Percentiles rank a stretch among this genome's conserved stretches.
Evolutionary conservation across 306 rosid genomes (phyloP).

Genomic region (Trichosanthes truncata): DNA sequence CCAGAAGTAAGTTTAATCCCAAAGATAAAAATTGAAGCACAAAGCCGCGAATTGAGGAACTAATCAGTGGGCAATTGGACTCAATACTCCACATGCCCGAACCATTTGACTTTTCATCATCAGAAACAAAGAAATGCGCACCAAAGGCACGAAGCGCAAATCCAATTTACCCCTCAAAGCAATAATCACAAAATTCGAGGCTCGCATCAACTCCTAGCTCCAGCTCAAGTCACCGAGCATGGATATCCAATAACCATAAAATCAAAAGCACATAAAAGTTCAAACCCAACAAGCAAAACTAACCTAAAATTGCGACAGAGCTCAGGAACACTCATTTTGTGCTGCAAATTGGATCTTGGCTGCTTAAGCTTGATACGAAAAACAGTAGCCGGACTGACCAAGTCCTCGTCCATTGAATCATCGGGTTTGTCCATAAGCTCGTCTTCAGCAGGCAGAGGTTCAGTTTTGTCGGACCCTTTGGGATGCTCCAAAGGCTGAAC

Average conservation of each 20-base stretch:
- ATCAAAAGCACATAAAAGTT: background rate
- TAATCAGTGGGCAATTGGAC: background rate
- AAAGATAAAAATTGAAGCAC: background rate
- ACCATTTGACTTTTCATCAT: background rate
- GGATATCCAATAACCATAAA: background rate
- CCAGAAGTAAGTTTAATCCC: background rate
- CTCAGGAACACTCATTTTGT: constrained; percentile 84
- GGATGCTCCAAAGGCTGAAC: constrained; percentile 36
- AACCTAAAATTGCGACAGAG: constrained; percentile 96
- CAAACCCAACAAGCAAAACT: background rate
- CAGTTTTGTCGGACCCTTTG: constrained; percentile 33
- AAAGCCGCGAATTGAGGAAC: background rate
- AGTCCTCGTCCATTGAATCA: constrained; percentile 68
- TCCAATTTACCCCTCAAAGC: background rate
- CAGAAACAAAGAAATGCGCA: background rate
- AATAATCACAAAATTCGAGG: background rate
- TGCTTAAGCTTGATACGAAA: constrained; percentile 64
- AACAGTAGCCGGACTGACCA: constrained; percentile 55
- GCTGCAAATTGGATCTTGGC: constrained; percentile 57
- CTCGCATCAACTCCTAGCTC: background rate
- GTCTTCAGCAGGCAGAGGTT: constrained; percentile 27
- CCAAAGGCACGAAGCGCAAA: background rate
- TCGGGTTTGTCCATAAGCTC: constrained; percentile 21
- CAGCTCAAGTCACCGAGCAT: background rate
- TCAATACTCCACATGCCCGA: background rate